Base-by-base conservation (phyloP, 2,329 filamentous ascomycete species). In the Mollisia scopiformis region DNA sequence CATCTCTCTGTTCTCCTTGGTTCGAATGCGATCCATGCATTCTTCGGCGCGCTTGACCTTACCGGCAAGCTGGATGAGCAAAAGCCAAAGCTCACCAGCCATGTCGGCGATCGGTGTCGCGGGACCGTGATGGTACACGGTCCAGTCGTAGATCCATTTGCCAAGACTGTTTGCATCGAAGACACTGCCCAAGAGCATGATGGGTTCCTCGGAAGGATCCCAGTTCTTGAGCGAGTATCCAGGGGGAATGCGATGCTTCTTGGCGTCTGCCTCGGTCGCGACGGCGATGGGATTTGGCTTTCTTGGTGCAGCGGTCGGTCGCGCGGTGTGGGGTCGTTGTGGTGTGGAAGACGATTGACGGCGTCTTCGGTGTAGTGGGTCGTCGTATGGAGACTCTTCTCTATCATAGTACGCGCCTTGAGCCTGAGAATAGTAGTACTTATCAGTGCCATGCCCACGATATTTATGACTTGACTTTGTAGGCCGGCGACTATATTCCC, bases 71-170 rank as follows among this genome's bases (percentile, higher is more conserved):
- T 97, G 91, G 75, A 98, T 98, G 61, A 98, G 85, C 52, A 97
- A 84, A 25, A 98, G 84, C 95, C 95, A 99, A 57, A 99, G 83
- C 72, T 98, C 93, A 68, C 94, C 95, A 2, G 95, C 93, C 77
- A 96, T 88, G 67, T 97, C 93, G 56, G 93, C 87, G 72, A 97
- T 91, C 54, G 93, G 91, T 11, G 90, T 92, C 41, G 86, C 85
- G 14, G 92, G 86, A 37, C 92, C 92, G 68, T 96, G 88, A 75
- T 90, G 88, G 80, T 92, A 97, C 66, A 97, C 92, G 19, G 95
- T 97, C 95, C 95, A 99, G 82, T 98, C 95, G 78, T 97, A 99
- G 73, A 99, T 96, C 95, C 95, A 99, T 79, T 97, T 97, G 72
- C 95, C 95, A 30, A 99, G 84, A 27, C 92, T 97, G 83, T 98